These are phyloP conservation scores for Diaporthe destruens DNA, from an alignment of 2,329 filamentous ascomycete species.

Conservation along the genomic window DNA sequence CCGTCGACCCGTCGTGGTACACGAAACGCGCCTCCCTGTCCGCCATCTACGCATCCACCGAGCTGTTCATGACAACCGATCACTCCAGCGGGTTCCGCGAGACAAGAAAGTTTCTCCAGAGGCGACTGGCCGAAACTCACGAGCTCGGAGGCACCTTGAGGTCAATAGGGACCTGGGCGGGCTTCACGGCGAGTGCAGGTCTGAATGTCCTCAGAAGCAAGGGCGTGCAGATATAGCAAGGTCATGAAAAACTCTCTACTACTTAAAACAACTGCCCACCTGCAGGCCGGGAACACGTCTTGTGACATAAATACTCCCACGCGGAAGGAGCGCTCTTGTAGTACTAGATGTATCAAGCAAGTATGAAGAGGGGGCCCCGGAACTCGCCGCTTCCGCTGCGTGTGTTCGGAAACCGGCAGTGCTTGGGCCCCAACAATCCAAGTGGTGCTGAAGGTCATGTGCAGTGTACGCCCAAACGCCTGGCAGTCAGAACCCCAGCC, in stretches of 20 bases:
- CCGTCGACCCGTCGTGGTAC: conserved; percentile 92
- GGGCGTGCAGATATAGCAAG: conserved; percentile 79
- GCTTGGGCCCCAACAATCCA: background rate
- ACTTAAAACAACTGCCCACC: background rate
- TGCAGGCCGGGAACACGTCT: background rate
- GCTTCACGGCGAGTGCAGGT: conserved; percentile 81
- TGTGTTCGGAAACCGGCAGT: background rate
- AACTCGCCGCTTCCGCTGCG: background rate
- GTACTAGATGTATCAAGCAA: background rate
- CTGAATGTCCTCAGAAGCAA: conserved; percentile 90
- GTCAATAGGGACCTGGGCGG: conserved; percentile 80
- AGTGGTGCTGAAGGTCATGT: background rate
- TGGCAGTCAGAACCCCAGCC: background rate
- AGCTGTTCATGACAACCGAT: conserved; percentile 96
- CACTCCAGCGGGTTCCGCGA: conserved; percentile 77
- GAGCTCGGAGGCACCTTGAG: conserved; percentile 72
- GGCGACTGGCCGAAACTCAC: conserved; percentile 78
- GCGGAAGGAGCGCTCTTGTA: background rate
- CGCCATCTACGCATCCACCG: conserved; percentile 76
- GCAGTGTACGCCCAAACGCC: background rate
- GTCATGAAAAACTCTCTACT: background rate
- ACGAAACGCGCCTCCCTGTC: conserved; percentile 69
- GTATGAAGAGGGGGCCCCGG: background rate
- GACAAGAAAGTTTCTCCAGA: conserved; percentile 83
- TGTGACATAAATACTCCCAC: too few relatives aligned